Evolutionary conservation across 257 asterid species (phyloP), one percentile per base, ranked within the genome.

Genomic region (Mentha longifolia): DNA sequence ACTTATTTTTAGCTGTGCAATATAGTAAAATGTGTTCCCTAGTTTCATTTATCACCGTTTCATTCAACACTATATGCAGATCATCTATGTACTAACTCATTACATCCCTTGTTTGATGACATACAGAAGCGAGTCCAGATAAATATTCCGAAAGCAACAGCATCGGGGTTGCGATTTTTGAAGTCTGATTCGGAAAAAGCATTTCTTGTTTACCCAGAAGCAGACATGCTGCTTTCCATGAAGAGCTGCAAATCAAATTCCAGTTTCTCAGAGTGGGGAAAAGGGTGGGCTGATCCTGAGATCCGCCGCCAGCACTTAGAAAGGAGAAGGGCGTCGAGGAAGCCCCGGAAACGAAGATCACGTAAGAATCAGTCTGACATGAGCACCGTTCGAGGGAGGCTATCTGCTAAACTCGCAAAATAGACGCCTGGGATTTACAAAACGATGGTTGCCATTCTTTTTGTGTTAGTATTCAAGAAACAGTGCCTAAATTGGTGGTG

Each of bases 241-340:
- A 56, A 28, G 56, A 82, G 30, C 28, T 30, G 61, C 61, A 87
- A 83, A 81, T 20, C 91, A 5, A 78, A 74, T 79, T 86, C 91
- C 16, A 78, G 88, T 79, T 90, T 87, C 70, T 76, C 95, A 41
- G 95, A 87, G 60, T 87, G 96, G 96, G 92, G 91, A 42, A 81
- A 83, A 79, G 96, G 96, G 4, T 90, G 96, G 95, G 95, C 95
- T 17, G 92, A 90, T 75, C 96, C 96, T 22, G 91, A 90, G 70
- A 84, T 86, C 39, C 89, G 96, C 58, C 86, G 82, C 57, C 92
- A 87, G 74, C 90, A 95, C 22, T 80, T 90, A 47, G 77, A 75
- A 64, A 72, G 76, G 64, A 84, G 10, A 71, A 45, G 50, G 72
- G 12, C 74, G 1, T 15, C 65, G 50, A 83, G 66, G 82, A 85